Percentiles rank a stretch among this genome's conserved stretches.
Conservation (phyloP, 495 filamentous ascomycete genomes). For the Aspergillus baeticus region DNA sequence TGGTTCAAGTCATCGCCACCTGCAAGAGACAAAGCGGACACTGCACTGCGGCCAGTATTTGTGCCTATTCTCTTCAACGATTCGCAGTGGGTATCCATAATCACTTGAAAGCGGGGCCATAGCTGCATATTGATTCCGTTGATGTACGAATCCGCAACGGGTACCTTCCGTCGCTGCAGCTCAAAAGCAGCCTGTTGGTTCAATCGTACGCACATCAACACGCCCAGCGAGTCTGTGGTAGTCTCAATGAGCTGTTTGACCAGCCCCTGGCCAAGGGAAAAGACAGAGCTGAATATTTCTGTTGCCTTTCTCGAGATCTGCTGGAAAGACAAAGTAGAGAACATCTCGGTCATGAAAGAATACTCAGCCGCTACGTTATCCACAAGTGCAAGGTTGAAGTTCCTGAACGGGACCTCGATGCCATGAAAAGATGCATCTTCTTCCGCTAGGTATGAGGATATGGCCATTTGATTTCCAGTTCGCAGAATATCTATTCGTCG, state of each 20-base stretch:
- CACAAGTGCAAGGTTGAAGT: slow-evolving; percentile 90
- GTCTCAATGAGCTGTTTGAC: slow-evolving; percentile 74
- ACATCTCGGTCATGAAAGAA: slow-evolving; percentile 87
- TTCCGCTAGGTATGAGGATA: slow-evolving; percentile 81
- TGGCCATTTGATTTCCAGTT: slow-evolving; percentile 64
- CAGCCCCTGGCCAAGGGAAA: slow-evolving; percentile 71
- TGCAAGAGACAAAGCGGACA: slow-evolving; percentile 55
- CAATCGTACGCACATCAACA: slow-evolving; percentile 85
- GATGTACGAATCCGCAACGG: slow-evolving; percentile 84
- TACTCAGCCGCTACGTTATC: slow-evolving; percentile 97
- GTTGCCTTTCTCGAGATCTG: slow-evolving; percentile 64
- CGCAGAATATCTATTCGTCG: slow-evolving; percentile 78
- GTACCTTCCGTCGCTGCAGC: slow-evolving; percentile 85
- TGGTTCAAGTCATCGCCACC: slow-evolving; percentile 58
- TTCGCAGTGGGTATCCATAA: slow-evolving; percentile 91
- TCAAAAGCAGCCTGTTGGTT: slow-evolving; percentile 94
- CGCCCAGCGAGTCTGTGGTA: slow-evolving; percentile 79
- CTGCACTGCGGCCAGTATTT: slow-evolving; percentile 50
- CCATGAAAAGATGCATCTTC: slow-evolving; percentile 83
- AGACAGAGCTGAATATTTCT: slow-evolving; percentile 82
- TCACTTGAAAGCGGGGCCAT: slow-evolving; percentile 91
- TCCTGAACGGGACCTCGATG: slow-evolving; percentile 83
- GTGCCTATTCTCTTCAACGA: slow-evolving; percentile 65
- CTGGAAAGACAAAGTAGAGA: slow-evolving; percentile 61
- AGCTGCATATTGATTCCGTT: slow-evolving; percentile 94